Base-by-base conservation (phyloP, 139 green algal species). In the Picochlorum costavermella region DNA sequence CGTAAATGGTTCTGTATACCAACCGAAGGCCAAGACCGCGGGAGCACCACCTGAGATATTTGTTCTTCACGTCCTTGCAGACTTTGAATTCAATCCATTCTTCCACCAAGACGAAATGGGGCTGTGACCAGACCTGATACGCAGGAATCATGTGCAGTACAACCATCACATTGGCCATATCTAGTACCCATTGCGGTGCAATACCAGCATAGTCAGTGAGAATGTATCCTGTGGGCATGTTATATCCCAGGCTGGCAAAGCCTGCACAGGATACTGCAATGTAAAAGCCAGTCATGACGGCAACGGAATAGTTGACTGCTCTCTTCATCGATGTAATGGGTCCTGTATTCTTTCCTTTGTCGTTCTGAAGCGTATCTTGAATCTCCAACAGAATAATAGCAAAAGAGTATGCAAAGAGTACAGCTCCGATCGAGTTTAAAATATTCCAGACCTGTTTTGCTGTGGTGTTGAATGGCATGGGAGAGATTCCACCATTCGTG, bases 131-230 rank as follows among this genome's bases (percentile, higher is more conserved):
- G 5, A 75, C 61, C 37, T 75, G 69, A 44, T 75, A 69, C 30
- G 69, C 62, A 50, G 62, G 61, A 13, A 62, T 55, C 58, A 73
- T 51, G 50, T 73, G 67, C 3, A 73, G 33, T 5, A 73, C 13
- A n/a, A 73, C 75, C 60, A 73, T 71, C 3, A 68, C 59, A 48
- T 83, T 83, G 13, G 75, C 78, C 10, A 74, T 56, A 31, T 68
- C 63, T 14, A 80, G 43, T 37, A 80, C 62, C 72, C 72, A 82
- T 46, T 17, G 12, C 9, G 59, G 71, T 10, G 70, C 58, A 5
- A 66, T 65, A 16, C 33, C n/a, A 29, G 64, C 70, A 25, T 33
- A 69, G 11, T 66, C 50, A 33, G n/a, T n/a, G 29, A 70, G 31
- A 5, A 80, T 74, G 37, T 65, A 65, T 49, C 30, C 43, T 37